Percentiles rank a stretch among this genome's conserved stretches.
Conservation (phyloP, 192 early-diverging fungal genomes). For the Allomyces macrogynus region DNA sequence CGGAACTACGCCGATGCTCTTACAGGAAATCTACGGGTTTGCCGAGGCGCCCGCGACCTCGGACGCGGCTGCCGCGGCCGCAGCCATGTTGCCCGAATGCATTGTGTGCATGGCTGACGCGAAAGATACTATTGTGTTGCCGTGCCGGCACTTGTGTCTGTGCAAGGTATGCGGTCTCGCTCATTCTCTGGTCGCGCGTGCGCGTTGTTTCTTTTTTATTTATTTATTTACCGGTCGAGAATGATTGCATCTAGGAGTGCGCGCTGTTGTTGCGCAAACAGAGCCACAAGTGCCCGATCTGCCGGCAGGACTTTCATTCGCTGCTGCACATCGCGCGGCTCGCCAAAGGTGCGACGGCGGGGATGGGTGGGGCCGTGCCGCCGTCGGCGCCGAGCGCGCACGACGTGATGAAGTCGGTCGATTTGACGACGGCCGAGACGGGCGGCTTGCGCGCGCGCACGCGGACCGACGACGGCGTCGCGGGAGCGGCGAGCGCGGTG, state of each 20-base stretch:
- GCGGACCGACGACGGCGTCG: too few relatives aligned
- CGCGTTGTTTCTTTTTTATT: too few relatives aligned
- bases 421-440: too few relatives aligned
- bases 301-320: background rate
- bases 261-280: background rate
- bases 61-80: constrained; percentile 2
- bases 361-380: too few relatives aligned
- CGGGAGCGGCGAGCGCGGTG: too few relatives aligned
- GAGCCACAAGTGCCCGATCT: background rate
- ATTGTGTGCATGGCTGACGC: constrained; percentile 56
- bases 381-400: too few relatives aligned
- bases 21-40: constrained; percentile 41
- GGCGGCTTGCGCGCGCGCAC: too few relatives aligned
- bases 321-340: background rate
- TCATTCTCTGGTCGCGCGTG: too few relatives aligned
- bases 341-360: background rate
- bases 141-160: constrained; percentile 65
- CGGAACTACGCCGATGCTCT: constrained; percentile 13
- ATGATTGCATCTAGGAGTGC: background rate
- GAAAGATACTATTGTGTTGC: constrained; percentile 49
- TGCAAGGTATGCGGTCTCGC: constrained; percentile 55
- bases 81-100: constrained; percentile 28
- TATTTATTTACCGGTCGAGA: too few relatives aligned
- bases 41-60: constrained; percentile 14
- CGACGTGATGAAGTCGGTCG: too few relatives aligned